Percentiles rank a stretch among this genome's conserved stretches.
These are phyloP conservation scores for Byssochlamys sp. DNA, from an alignment of 2,329 filamentous ascomycete genomes.

Conservation along the genomic window DNA sequence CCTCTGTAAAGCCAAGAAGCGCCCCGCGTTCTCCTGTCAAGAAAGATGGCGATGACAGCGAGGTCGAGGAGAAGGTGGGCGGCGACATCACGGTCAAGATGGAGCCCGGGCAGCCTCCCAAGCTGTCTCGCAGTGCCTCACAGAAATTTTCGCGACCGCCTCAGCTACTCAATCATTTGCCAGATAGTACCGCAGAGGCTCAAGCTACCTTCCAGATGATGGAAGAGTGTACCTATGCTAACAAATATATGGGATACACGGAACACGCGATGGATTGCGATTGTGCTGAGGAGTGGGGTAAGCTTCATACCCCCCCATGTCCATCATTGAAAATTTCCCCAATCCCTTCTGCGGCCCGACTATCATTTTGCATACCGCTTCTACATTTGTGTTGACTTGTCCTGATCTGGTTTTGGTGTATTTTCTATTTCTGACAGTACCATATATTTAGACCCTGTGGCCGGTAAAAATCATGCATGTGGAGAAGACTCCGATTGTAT, in stretches of 20 bases:
- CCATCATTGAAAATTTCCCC: neutral
- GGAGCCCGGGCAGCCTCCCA: conserved; percentile 58
- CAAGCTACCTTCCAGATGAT: conserved; percentile 70
- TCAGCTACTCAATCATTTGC: conserved; percentile 61
- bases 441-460: conserved; percentile 37
- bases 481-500: conserved; percentile 97
- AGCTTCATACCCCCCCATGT: conserved; percentile 28
- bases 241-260: conserved; percentile 81
- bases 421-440: conserved; percentile 12
- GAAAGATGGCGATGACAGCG: conserved; percentile 24
- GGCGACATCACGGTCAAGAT: conserved; percentile 55
- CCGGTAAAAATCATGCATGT: conserved; percentile 66
- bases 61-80: conserved; percentile 47
- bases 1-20: conserved; percentile 15
- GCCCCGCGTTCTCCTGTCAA: conserved; percentile 18
- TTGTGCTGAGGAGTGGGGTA: conserved; percentile 90
- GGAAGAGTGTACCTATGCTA: conserved; percentile 76
- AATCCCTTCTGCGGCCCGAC: neutral
- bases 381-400: conserved; percentile 1
- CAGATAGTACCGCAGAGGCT: conserved; percentile 69
- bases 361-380: neutral
- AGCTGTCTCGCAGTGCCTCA: conserved; percentile 62
- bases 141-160: conserved; percentile 59
- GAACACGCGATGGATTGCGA: conserved; percentile 94
- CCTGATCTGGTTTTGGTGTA: conserved; percentile 5